phyloP scores from a whole-genome alignment of 164 flowering plant species.

The Aristolochia californica region DNA sequence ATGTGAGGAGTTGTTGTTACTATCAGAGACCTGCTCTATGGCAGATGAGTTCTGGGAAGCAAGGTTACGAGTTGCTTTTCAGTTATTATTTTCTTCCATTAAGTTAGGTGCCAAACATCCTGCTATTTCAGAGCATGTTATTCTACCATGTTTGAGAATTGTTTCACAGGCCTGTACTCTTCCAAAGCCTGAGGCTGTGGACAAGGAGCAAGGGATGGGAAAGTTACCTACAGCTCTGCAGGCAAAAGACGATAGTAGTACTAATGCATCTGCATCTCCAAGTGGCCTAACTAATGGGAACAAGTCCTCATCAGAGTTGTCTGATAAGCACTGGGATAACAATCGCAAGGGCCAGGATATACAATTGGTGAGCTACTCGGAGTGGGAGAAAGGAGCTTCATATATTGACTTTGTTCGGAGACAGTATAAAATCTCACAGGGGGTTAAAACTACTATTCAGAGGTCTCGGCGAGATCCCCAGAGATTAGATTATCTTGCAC shows the following conservation, averaged over 20 bases:
- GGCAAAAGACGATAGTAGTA: conserved; percentile 45
- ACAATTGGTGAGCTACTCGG: conserved; percentile 81
- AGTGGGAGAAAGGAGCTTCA: conserved; percentile 97
- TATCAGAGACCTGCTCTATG: conserved; percentile 88
- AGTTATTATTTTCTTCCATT: conserved; percentile 82
- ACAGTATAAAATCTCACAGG: conserved; percentile 81
- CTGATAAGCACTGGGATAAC: conserved; percentile 68
- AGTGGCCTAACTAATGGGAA: conserved; percentile 28
- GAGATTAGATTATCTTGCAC: conserved; percentile 63
- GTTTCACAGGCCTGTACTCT: conserved; percentile 95
- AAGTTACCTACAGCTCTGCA: conserved; percentile 31
- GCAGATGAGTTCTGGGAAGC: conserved; percentile 98
- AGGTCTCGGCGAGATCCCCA: conserved; percentile 55
- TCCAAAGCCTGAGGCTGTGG: conserved; percentile 75
- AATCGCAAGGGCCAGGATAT: conserved; percentile 68
- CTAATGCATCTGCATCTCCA: conserved; percentile 29
- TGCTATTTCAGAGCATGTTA: conserved; percentile 90
- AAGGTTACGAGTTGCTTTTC: conserved; percentile 86
- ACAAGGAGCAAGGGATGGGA: conserved; percentile 52
- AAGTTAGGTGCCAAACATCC: conserved; percentile 94
- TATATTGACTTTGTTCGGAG: conserved; percentile 98
- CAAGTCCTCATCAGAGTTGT: conserved; percentile 37
- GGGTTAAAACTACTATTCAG: conserved; percentile 41
- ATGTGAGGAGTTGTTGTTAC: conserved; percentile 83
- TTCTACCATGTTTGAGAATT: conserved; percentile 90